Evolutionary conservation across 139 green algal species (phyloP), one percentile per base, ranked within the genome.

Genomic region (Pleodorina starrii): DNA sequence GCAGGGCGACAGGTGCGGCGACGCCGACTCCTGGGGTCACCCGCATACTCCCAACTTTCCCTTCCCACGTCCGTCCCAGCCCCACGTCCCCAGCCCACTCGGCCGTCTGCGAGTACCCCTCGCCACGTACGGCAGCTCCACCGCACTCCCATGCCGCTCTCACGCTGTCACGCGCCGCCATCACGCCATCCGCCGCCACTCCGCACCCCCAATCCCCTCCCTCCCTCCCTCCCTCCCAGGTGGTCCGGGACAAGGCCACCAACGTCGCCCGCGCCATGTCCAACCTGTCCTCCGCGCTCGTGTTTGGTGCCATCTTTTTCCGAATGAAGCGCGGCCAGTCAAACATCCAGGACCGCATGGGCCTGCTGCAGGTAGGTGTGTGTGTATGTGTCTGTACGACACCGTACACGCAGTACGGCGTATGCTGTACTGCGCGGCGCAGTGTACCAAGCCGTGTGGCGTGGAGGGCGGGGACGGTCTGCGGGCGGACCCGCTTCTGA

Each of bases 291-390:
- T 97, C 94, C 29, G 97, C 97, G 0, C 27, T 97, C 38, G 95
- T 99, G 44, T 99, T 99, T 92, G 97, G 97, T 29, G 85, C 90
- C 90, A 99, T 99, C 92, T 99, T 96, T 93, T 98, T 93, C 83
- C 90, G 95, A 66, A 95, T 99, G 92, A 91, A 92, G 32, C 78
- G 91, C 29, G 91, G 81, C 10, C 96, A 98, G 87, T 89, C 90
- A 32, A 85, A 88, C 84, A 97, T 99, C 42, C 97, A 99, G 90
- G 95, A 98, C 92, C 88, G 97, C 40, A 91, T 99, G 91, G 97
- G 97, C 17, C 96, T 99, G 71, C 83, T 95, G 85, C 93, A 95
- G 93, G 93, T 73, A 93, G 96, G 51, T 92, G 7, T 59, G 5
- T 40, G 42, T 36, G 32, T 59, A 36, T 44, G 5, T 19, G 38